Base-by-base conservation (phyloP, 2,329 filamentous ascomycete species). In the Raffaelea ambrosiae region DNA sequence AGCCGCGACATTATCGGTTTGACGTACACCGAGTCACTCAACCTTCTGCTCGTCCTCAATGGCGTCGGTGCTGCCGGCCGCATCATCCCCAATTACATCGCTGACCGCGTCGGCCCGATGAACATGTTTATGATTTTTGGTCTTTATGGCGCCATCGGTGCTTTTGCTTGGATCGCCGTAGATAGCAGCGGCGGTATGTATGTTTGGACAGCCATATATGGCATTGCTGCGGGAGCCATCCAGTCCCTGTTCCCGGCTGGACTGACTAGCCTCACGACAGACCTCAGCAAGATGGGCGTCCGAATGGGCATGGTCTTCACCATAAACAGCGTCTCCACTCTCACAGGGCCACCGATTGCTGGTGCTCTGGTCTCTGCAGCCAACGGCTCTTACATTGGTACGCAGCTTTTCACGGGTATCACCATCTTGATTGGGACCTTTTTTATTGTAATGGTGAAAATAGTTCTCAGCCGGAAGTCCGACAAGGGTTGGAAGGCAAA, bases 231-330 rank as follows among this genome's bases (percentile, higher is more conserved):
- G 0, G 81, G 80, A 0, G 79, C 72, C 0, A 76, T 86, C 42
- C 83, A 86, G 62, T 73, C 74, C 7, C 59, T 88, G 11, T 86
- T 86, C 55, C 83, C 84, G 0, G 79, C 81, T 0, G 76, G 74
- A 0, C 57, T 84, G 39, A 74, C 72, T 44, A 74, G 73, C 39
- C 62, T 81, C 49, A 77, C 73, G 2, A 66, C 65, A 5, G 75
- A 80, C 56, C 61, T 73, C 50, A 58, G 65, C 8, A 76, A 73
- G 59, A 65, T 72, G 18, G 77, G 76, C 0, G 73, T 74, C 3
- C 62, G 76, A 9, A 76, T 80, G 59, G 77, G 77, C 42, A 79
- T 81, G 76, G 65, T 71, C 1, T 79, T 81, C 41, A 76, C 72
- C 0, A 70, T 77, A 44, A 70, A 71, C 51, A 76, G 73, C 52